Base-by-base conservation (phyloP, 139 green algal genomes). In the Picochlorum costavermella region DNA sequence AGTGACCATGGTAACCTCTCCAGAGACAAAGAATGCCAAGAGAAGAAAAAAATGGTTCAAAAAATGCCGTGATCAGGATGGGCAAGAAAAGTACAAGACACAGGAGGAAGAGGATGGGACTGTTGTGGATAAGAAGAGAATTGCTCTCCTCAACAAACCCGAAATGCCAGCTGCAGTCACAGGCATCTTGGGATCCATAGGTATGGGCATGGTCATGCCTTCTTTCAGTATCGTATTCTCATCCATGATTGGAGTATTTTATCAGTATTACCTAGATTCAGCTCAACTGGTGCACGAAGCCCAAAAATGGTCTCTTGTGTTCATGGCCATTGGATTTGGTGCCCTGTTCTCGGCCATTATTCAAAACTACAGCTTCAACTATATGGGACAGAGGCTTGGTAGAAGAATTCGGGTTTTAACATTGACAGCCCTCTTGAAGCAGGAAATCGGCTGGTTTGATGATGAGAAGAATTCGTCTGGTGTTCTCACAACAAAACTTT, bases 391-490 rank as follows among this genome's bases (percentile, higher is more conserved):
- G 59, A 74, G 64, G 33, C 81, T 91, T 71, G 73, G 76, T 6
- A 56, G 58, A 13, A 73, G 86, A 33, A 70, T 91, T 53, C 67
- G 86, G 3, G n/a, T 76, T 33, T 53, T 87, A 48, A 76, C 88
- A 64, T 74, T 92, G 16, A 28, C 28, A 6, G 57, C 82, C 9
- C 75, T 91, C 23, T 72, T 92, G 31, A 62, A 67, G 8, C 82
- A 89, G 77, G 79, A 86, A 44, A 56, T 83, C 14, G 76, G 61
- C 20, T 84, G 72, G 71, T 84, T 71, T 51, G 81, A 84, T 46
- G 25, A 68, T 28, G 66, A 77, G 25, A 61, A 73, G 49, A 82
- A 94, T 72, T 71, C 29, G 63, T 84, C 69, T 57, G 85, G 85
- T 31, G 72, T 74, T 29, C 72, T 92, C 26, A 67, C 79, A 13